Percentiles rank a stretch among this genome's conserved stretches.
These are phyloP conservation scores for Xylaria sp. DNA, from an alignment of 2,329 filamentous ascomycete genomes.

Conservation along the genomic window DNA sequence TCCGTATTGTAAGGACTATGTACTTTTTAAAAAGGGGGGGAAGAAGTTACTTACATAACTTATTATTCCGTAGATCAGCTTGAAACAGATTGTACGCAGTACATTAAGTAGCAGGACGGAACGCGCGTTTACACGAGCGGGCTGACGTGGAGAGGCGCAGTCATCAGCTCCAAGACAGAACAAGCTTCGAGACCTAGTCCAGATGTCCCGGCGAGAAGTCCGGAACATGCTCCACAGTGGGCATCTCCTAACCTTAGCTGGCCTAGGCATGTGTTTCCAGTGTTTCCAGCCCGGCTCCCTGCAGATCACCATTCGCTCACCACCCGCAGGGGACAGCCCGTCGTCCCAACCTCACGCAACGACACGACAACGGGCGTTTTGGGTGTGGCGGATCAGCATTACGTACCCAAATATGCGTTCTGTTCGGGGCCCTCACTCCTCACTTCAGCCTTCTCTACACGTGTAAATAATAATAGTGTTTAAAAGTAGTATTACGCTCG, in stretches of 20 bases:
- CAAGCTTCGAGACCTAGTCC: no score
- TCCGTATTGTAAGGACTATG: neutral
- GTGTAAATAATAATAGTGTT: neutral
- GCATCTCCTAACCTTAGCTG: slow-evolving; percentile 6
- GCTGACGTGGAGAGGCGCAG: slow-evolving; percentile 35
- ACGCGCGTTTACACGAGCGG: slow-evolving; percentile 32
- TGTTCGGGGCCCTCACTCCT: neutral
- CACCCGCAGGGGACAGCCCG: neutral
- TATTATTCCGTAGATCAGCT: neutral
- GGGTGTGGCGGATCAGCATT: slow-evolving; percentile 16
- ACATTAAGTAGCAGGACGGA: no score
- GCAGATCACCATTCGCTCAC: slow-evolving; percentile 15
- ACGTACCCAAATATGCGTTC: slow-evolving; percentile 13
- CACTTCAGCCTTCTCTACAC: slow-evolving; percentile 3
- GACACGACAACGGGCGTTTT: slow-evolving; percentile 8
- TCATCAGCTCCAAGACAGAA: slow-evolving; percentile 18
- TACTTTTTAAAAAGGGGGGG: neutral
- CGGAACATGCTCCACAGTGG: neutral
- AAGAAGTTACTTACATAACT: neutral
- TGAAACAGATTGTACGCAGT: slow-evolving; percentile 21
- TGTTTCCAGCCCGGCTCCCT: neutral
- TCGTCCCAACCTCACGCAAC: slow-evolving; percentile 9
- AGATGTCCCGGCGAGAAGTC: neutral
- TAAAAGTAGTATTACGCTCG: neutral
- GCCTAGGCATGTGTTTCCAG: neutral